phyloP scores from a whole-genome alignment of 768 basidiomycete species.

The Pholiota microspora region DNA sequence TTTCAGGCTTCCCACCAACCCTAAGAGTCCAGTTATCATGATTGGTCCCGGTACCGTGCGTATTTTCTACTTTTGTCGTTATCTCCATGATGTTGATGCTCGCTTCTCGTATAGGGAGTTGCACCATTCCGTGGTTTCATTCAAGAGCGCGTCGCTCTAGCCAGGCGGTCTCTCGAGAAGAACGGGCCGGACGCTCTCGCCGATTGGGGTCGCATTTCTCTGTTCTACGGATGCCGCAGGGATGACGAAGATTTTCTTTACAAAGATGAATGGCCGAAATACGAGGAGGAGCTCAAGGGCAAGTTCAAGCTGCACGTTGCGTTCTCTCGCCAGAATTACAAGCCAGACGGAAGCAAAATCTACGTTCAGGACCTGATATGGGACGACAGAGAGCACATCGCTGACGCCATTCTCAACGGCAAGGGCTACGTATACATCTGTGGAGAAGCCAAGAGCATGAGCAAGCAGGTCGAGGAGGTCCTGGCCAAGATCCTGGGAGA shows the following conservation, averaged over 20 bases:
- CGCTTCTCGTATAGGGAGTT: constrained; percentile 67
- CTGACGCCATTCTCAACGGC: constrained; percentile 86
- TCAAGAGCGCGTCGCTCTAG: constrained; percentile 96
- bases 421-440: constrained; percentile 99
- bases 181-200: constrained; percentile 90
- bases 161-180: constrained; percentile 92
- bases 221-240: constrained; percentile 96
- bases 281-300: constrained; percentile 81
- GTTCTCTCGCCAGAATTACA: constrained; percentile 90
- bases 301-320: constrained; percentile 89
- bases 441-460: constrained; percentile 96
- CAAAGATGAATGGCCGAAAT: constrained; percentile 92
- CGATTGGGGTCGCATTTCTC: constrained; percentile 93
- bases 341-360: constrained; percentile 90
- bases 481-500: constrained; percentile 83
- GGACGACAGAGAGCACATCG: constrained; percentile 81
- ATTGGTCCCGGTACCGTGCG: constrained; percentile 96
- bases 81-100: background rate
- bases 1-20: constrained; percentile 95
- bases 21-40: constrained; percentile 99
- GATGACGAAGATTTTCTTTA: constrained; percentile 91
- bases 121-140: constrained; percentile 99
- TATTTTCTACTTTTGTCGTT: constrained; percentile 16
- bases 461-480: constrained; percentile 90
- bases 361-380: constrained; percentile 98